These are phyloP conservation scores for Zopfia rhizophila DNA, from an alignment of 2,329 filamentous ascomycete genomes.

Conservation along the genomic window DNA sequence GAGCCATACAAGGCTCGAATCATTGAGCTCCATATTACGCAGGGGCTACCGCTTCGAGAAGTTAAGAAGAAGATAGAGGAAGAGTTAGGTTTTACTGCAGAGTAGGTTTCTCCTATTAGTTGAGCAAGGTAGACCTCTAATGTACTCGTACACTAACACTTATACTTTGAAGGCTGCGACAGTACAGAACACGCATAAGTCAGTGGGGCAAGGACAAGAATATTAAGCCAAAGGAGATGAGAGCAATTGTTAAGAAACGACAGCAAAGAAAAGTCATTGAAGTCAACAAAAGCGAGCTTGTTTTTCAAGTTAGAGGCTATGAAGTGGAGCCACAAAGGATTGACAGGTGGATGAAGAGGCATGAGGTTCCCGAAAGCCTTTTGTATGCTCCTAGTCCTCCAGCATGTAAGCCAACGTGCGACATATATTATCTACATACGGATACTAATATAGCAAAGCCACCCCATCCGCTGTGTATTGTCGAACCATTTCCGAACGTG, in stretches of 20 bases:
- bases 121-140: background rate
- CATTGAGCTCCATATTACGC: slow-evolving; percentile 16
- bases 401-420: slow-evolving; percentile 27
- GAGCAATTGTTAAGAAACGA: slow-evolving; percentile 31
- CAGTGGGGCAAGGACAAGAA: slow-evolving; percentile 35
- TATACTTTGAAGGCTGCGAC: slow-evolving; percentile 24
- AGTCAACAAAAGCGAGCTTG: slow-evolving; percentile 15
- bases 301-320: slow-evolving; percentile 23
- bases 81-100: slow-evolving; percentile 24
- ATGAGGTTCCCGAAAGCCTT: slow-evolving; percentile 22
- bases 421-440: slow-evolving; percentile 4
- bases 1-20: slow-evolving; percentile 31
- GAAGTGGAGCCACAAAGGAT: slow-evolving; percentile 30
- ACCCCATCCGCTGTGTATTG: slow-evolving; percentile 18
- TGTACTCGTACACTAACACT: background rate
- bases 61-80: slow-evolving; percentile 22
- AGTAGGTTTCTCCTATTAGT: slow-evolving; percentile 21
- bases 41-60: slow-evolving; percentile 14
- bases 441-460: slow-evolving; percentile 11
- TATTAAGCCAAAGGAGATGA: slow-evolving; percentile 31
- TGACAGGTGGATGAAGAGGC: slow-evolving; percentile 31
- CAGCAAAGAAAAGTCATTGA: slow-evolving; percentile 32
- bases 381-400: slow-evolving; percentile 28
- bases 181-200: slow-evolving; percentile 31
- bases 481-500: slow-evolving; percentile 19